These are phyloP conservation scores for Suillus hirtellus DNA, from an alignment of 768 basidiomycete species.

Conservation along the genomic window DNA sequence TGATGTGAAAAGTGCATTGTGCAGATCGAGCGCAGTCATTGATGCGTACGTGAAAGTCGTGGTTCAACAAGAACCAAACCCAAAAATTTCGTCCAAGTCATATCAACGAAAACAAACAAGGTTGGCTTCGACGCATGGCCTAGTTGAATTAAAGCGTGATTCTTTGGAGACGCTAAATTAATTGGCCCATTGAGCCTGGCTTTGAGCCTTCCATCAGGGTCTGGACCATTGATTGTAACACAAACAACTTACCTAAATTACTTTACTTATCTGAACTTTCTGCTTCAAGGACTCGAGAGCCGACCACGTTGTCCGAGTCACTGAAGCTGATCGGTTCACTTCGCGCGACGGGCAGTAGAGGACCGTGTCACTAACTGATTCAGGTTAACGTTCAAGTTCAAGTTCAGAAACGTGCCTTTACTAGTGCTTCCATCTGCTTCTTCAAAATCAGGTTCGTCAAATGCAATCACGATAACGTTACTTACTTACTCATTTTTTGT, in stretches of 20 bases:
- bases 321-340: background rate
- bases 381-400: background rate
- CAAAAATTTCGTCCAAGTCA: background rate
- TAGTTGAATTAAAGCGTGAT: background rate
- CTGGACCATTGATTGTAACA: background rate
- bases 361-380: no score
- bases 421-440: background rate
- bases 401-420: background rate
- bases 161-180: constrained; percentile 3
- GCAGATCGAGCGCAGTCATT: constrained; percentile 66
- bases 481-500: background rate
- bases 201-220: constrained; percentile 7
- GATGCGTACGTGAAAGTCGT: constrained; percentile 15
- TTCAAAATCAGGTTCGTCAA: background rate
- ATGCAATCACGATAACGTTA: constrained; percentile 23
- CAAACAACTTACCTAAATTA: constrained; percentile 7
- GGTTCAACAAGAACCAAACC: constrained; percentile 4
- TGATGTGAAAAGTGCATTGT: constrained; percentile 50
- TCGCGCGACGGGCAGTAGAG: background rate
- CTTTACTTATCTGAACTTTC: background rate
- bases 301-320: background rate
- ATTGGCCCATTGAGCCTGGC: background rate
- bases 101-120: constrained; percentile 6
- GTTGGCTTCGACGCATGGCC: constrained; percentile 1
- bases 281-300: background rate